Percentiles rank a stretch among this genome's conserved stretches.
These are phyloP conservation scores for Aspergillus quadrilineatus DNA, from an alignment of 2,329 filamentous ascomycete species.

Conservation along the genomic window DNA sequence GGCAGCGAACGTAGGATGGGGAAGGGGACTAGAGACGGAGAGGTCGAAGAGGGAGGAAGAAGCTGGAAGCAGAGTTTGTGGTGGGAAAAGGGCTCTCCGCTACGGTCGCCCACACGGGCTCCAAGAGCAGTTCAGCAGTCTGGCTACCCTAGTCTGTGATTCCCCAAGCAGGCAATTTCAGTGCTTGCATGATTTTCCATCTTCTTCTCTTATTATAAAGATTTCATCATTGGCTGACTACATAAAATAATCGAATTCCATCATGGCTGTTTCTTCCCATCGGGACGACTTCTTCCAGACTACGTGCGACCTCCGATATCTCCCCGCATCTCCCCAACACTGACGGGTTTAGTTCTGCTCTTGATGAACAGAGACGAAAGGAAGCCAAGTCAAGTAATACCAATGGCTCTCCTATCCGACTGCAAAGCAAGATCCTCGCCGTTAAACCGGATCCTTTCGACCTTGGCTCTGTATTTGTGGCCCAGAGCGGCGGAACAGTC, in stretches of 20 bases:
- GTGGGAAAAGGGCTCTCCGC: slow-evolving; percentile 29
- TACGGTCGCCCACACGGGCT: slow-evolving; percentile 37
- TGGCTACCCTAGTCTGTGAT: background rate
- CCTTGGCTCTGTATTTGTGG: slow-evolving; percentile 67
- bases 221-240: background rate
- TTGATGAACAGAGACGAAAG: slow-evolving; percentile 58
- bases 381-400: slow-evolving; percentile 75
- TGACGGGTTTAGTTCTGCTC: slow-evolving; percentile 44
- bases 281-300: slow-evolving; percentile 89
- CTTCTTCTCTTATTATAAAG: background rate
- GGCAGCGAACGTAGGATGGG: slow-evolving; percentile 22
- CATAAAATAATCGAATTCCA: background rate
- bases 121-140: slow-evolving; percentile 26
- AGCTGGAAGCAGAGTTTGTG: slow-evolving; percentile 33
- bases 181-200: background rate
- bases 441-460: slow-evolving; percentile 66
- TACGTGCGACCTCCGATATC: slow-evolving; percentile 58
- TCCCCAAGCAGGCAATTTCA: background rate
- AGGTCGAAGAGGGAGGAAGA: slow-evolving; percentile 25
- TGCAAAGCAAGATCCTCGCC: slow-evolving; percentile 84
- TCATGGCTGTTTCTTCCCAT: slow-evolving; percentile 68
- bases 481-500: slow-evolving; percentile 81
- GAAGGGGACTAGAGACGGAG: slow-evolving; percentile 22
- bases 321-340: slow-evolving; percentile 10
- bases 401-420: slow-evolving; percentile 73